Evolutionary conservation across 306 rosid species (phyloP).

Genomic region (Glycine soja): DNA sequence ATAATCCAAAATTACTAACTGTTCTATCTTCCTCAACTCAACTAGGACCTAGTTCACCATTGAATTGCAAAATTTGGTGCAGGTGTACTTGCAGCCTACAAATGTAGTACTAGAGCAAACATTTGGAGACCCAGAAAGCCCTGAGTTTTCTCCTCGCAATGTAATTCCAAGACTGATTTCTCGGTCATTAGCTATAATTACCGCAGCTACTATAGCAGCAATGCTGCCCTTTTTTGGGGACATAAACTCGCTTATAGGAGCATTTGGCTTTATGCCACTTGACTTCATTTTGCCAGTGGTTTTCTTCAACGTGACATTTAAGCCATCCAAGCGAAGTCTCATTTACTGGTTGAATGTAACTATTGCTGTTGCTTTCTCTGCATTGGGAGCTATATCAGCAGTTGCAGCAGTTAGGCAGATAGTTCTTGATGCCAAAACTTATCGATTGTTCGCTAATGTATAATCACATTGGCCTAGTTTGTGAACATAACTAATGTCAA

Average conservation of each 20-base stretch:
- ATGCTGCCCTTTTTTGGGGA: constrained; percentile 77
- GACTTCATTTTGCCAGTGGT: constrained; percentile 67
- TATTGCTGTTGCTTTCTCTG: background rate
- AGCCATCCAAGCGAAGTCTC: constrained; percentile 54
- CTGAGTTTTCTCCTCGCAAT: background rate
- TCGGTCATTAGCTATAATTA: background rate
- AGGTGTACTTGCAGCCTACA: background rate
- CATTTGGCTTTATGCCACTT: constrained; percentile 73
- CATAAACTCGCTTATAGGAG: constrained; percentile 61
- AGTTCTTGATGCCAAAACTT: constrained; percentile 7
- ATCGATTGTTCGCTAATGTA: background rate
- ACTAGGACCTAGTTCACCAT: background rate
- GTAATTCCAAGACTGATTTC: background rate
- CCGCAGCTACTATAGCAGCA: constrained; percentile 55
- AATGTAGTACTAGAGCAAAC: background rate
- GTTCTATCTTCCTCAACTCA: background rate
- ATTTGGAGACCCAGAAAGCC: background rate
- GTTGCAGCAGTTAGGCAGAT: background rate
- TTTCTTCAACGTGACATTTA: constrained; percentile 65
- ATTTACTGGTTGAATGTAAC: constrained; percentile 54
- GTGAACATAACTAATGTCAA: background rate
- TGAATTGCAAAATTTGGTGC: background rate
- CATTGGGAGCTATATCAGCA: background rate
- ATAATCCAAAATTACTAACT: too few species aligned
- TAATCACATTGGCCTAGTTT: background rate